Evolutionary conservation across 2,329 filamentous ascomycete species (phyloP).

Genomic region (Trematosphaeria pertusa): DNA sequence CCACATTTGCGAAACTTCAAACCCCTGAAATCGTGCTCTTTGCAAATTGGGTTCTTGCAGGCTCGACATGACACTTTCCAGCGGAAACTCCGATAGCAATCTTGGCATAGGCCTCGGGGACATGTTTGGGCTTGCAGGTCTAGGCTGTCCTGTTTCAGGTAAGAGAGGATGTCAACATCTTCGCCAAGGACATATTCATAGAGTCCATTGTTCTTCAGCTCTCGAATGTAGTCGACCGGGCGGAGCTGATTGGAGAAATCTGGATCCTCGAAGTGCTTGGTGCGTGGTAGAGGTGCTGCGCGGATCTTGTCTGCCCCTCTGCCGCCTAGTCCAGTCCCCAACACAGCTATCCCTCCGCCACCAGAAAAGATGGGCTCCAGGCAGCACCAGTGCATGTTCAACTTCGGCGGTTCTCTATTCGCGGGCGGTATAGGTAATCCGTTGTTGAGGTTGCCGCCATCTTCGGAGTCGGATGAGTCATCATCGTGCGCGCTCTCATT

Average conservation of each 20-base stretch:
- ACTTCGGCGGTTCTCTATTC: constrained; percentile 52
- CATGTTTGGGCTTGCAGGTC: constrained; percentile 54
- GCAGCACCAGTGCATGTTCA: constrained; percentile 67
- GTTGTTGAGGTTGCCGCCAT: constrained; percentile 42
- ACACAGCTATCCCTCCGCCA: constrained; percentile 64
- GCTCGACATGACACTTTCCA: constrained; percentile 67
- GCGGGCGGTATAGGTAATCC: constrained; percentile 43
- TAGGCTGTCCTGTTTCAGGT: constrained; percentile 51
- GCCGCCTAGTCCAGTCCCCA: constrained; percentile 55
- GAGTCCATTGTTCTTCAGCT: constrained; percentile 50
- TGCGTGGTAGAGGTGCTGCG: constrained; percentile 63
- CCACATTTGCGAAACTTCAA: constrained; percentile 65
- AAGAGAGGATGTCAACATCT: constrained; percentile 48
- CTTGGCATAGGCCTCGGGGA: constrained; percentile 63
- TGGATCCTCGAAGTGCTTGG: constrained; percentile 62
- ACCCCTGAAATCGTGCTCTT: constrained; percentile 65
- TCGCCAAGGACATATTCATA: constrained; percentile 52
- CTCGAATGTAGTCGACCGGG: constrained; percentile 52
- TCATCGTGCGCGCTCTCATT: constrained; percentile 55
- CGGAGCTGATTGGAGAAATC: constrained; percentile 60
- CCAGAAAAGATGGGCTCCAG: constrained; percentile 66
- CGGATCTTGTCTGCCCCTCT: constrained; percentile 63
- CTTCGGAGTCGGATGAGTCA: constrained; percentile 48
- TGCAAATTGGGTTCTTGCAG: constrained; percentile 64
- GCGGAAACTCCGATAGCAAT: constrained; percentile 64